Conservation (phyloP, 176 grass and related monocot species). For the Alopecurus myosuroides region DNA sequence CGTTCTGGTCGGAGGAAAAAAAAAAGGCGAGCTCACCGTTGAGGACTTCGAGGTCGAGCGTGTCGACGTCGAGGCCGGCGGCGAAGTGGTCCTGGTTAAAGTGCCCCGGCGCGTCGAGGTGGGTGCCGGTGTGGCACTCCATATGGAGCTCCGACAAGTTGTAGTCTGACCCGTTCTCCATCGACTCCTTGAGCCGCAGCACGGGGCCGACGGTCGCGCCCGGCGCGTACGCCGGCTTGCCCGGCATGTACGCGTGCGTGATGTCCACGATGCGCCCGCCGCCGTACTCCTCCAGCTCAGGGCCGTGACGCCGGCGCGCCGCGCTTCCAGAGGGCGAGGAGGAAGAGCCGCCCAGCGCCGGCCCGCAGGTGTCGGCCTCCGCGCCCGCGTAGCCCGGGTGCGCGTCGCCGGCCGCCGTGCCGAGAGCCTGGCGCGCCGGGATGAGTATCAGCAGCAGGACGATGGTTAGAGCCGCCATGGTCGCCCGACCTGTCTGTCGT, state of each 20-base stretch:
- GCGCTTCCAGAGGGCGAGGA: background rate
- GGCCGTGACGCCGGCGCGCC: background rate
- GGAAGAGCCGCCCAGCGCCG: background rate
- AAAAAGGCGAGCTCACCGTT: conserved; percentile 32
- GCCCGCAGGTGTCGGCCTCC: background rate
- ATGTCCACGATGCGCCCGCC: conserved; percentile 70
- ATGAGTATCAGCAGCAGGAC: background rate
- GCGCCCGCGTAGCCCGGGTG: conserved; percentile 24
- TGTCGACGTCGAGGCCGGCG: conserved; percentile 67
- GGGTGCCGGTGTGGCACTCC: conserved; percentile 56
- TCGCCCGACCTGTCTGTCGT: background rate
- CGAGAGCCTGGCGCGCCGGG: background rate
- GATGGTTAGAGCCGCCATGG: conserved; percentile 1
- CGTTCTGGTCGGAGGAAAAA: background rate
- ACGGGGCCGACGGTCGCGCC: conserved; percentile 38
- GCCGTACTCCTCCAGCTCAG: conserved; percentile 46
- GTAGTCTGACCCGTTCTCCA: conserved; percentile 61
- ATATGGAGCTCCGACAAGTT: conserved; percentile 72
- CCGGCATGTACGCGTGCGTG: conserved; percentile 63
- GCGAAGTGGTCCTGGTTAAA: conserved; percentile 50
- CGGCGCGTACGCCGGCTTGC: conserved; percentile 43
- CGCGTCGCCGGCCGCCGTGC: background rate
- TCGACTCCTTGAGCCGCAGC: conserved; percentile 51
- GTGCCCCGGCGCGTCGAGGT: conserved; percentile 68
- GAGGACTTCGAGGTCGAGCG: conserved; percentile 73